Evolutionary conservation across 2,329 filamentous ascomycete genomes (phyloP).

Genomic region (Fusarium sublunatum): DNA sequence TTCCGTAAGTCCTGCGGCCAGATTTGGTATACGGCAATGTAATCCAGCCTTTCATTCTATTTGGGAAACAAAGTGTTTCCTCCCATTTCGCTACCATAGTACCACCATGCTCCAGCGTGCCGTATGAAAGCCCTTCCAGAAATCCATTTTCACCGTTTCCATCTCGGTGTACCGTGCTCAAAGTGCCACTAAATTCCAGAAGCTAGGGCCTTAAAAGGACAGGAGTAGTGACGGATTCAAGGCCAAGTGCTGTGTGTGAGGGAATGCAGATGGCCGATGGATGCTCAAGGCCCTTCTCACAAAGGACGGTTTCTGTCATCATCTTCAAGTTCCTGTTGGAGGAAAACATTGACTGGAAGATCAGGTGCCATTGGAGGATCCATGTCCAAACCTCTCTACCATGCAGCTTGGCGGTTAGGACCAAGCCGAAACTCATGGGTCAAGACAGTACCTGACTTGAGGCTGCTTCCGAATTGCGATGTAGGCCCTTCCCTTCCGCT

Average conservation of each 20-base stretch:
- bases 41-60: too few relatives aligned
- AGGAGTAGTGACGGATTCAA: too few relatives aligned
- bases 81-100: too few relatives aligned
- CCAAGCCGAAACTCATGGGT: background rate
- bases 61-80: too few relatives aligned
- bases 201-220: too few relatives aligned
- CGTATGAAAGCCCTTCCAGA: background rate
- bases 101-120: too few relatives aligned
- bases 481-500: fast-evolving
- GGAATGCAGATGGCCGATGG: background rate
- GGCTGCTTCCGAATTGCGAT: fast-evolving
- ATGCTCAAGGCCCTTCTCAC: background rate
- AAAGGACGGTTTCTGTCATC: background rate
- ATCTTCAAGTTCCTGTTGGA: background rate
- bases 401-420: fast-evolving
- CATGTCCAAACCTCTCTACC: background rate
- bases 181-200: background rate
- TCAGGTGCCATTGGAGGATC: background rate
- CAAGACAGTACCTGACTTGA: background rate
- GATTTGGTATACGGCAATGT: too few relatives aligned
- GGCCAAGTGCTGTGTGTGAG: background rate
- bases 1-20: too few relatives aligned
- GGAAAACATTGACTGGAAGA: fast-evolving
- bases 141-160: background rate
- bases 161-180: background rate